These are phyloP conservation scores for Alternaria sp. DNA, from an alignment of 2,329 filamentous ascomycete species.

Conservation along the genomic window DNA sequence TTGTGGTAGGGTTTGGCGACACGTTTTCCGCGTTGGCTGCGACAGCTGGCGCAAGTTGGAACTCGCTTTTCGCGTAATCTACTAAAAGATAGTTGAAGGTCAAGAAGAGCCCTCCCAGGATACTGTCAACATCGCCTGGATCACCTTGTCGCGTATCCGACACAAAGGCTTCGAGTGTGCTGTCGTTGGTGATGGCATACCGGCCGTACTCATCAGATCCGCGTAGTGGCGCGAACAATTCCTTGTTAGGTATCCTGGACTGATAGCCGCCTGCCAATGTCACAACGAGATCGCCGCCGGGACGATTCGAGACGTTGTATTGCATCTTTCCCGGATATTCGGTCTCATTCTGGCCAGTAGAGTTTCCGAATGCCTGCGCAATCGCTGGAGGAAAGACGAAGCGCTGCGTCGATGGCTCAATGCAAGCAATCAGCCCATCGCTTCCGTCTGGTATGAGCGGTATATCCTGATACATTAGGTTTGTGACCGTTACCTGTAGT, in stretches of 20 bases:
- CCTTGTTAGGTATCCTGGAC: slow-evolving; percentile 12
- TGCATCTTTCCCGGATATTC: slow-evolving; percentile 7
- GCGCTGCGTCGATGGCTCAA: slow-evolving; percentile 11
- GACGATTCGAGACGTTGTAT: slow-evolving; percentile 3
- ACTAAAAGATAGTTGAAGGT: slow-evolving; percentile 18
- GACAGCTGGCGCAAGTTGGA: slow-evolving; percentile 12
- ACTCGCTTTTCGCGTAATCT: slow-evolving; percentile 15
- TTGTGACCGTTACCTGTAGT: slow-evolving; percentile 11
- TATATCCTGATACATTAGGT: slow-evolving; percentile 2
- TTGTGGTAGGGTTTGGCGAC: not conserved
- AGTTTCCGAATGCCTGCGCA: not conserved
- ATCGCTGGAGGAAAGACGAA: slow-evolving; percentile 9
- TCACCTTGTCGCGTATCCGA: slow-evolving; percentile 6
- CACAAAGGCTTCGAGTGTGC: slow-evolving; percentile 11
- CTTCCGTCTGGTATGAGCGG: slow-evolving; percentile 1
- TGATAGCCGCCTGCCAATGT: slow-evolving; percentile 11
- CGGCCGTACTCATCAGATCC: slow-evolving; percentile 16
- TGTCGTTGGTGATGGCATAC: slow-evolving; percentile 14
- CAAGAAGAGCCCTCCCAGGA: slow-evolving; percentile 12
- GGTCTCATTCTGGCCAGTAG: slow-evolving; percentile 3
- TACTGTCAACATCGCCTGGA: slow-evolving; percentile 2
- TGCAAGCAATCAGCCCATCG: slow-evolving; percentile 4
- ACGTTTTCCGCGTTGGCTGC: not conserved
- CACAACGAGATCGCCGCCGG: slow-evolving; percentile 6
- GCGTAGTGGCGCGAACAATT: slow-evolving; percentile 13